phyloP scores from a whole-genome alignment of 2,329 filamentous ascomycete genomes.

The Phyllosticta citribraziliensis region DNA sequence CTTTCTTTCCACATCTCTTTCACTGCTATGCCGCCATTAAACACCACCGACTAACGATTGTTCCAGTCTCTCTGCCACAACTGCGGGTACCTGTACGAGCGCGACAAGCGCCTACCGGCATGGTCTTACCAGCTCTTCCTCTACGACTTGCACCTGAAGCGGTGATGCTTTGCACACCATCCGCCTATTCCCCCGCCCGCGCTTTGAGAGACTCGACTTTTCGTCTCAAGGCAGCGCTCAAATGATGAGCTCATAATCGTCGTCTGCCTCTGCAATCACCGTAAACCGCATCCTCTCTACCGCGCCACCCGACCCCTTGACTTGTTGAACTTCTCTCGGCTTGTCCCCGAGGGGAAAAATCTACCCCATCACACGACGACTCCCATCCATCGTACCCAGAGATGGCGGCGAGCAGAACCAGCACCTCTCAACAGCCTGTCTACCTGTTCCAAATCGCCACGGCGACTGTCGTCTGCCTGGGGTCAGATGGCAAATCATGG shows the following conservation, averaged over 20 bases:
- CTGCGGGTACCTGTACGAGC: conserved; percentile 81
- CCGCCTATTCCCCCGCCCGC: neutral
- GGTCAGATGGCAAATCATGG: too few species aligned
- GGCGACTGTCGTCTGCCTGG: too few species aligned
- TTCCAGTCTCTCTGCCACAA: conserved; percentile 78
- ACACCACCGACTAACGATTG: conserved; percentile 10
- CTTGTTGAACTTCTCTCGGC: too few species aligned
- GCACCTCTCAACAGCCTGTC: too few species aligned
- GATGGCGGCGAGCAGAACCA: too few species aligned
- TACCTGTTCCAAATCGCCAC: too few species aligned
- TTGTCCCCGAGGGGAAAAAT: too few species aligned
- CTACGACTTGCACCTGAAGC: conserved; percentile 20
- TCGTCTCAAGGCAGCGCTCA: neutral
- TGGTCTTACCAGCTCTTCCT: conserved; percentile 63
- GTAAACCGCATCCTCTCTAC: too few species aligned
- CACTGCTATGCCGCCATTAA: neutral
- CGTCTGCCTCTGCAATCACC: neutral
- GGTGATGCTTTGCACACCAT: conserved; percentile 1
- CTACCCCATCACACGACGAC: too few species aligned
- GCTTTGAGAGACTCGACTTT: neutral
- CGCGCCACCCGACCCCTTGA: too few species aligned
- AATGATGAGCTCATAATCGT: neutral
- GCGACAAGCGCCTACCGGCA: conserved; percentile 70
- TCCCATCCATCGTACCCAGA: too few species aligned
- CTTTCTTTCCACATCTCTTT: conserved; percentile 4